Conservation (phyloP, 306 rosid genomes). For the Citrullus mucosospermus region DNA sequence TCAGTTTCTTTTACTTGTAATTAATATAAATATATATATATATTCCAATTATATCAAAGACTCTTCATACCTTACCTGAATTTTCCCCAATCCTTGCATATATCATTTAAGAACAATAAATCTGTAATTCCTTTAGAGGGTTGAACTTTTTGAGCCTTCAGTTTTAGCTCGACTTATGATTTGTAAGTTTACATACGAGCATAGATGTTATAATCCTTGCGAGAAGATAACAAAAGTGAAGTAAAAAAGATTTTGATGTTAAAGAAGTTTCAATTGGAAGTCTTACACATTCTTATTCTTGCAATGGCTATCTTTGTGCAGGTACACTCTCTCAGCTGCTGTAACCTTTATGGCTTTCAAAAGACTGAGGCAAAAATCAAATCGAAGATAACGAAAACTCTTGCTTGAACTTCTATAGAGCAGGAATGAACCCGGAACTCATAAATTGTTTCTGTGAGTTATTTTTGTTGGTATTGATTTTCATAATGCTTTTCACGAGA, state of each 20-base stretch:
- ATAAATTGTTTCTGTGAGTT: not conserved
- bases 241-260: not conserved
- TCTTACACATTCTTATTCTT: not conserved
- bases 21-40: not conserved
- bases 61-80: not conserved
- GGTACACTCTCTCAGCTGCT: slow-evolving; percentile 92
- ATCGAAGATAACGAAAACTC: slow-evolving; percentile 32
- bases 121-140: not conserved
- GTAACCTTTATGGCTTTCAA: slow-evolving; percentile 86
- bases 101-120: not conserved
- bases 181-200: not conserved
- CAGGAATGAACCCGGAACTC: not conserved
- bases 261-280: not conserved
- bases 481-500: not conserved
- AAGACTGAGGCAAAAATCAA: slow-evolving; percentile 45
- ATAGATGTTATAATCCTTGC: not conserved
- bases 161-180: not conserved
- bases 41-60: not conserved
- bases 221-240: not conserved
- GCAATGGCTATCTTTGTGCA: slow-evolving; percentile 15
- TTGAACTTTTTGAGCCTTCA: not conserved
- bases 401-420: not conserved
- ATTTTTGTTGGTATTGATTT: not conserved
- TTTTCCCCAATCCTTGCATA: not conserved
- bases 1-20: not conserved